Conservation (phyloP, 2,329 filamentous ascomycete species). For the Aspergillus ruber region DNA sequence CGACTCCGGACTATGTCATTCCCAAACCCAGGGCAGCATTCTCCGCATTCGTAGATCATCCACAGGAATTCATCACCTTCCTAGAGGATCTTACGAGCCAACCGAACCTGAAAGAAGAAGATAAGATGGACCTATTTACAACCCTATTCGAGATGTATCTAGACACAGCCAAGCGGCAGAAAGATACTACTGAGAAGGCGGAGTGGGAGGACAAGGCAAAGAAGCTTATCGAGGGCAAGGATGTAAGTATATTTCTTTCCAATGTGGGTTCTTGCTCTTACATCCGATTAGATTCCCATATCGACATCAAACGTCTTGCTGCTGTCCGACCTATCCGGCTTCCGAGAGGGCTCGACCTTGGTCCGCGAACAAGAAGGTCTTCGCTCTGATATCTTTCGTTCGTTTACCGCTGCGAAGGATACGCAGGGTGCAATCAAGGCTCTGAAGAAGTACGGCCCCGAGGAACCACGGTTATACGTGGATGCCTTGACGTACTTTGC, state of each 20-base stretch:
- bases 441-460: conserved; percentile 80
- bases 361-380: conserved; percentile 92
- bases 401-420: conserved; percentile 87
- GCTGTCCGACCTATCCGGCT: conserved; percentile 84
- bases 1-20: conserved; percentile 60
- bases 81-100: conserved; percentile 80
- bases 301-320: conserved; percentile 92
- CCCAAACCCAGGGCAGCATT: conserved; percentile 86
- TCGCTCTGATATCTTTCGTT: conserved; percentile 91
- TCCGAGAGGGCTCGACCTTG: conserved; percentile 81
- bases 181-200: conserved; percentile 58
- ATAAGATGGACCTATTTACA: conserved; percentile 82
- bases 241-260: conserved; percentile 42
- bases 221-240: conserved; percentile 72
- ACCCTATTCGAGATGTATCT: conserved; percentile 98
- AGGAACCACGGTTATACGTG: conserved; percentile 86
- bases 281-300: conserved; percentile 54
- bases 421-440: conserved; percentile 86
- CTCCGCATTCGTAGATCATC: conserved; percentile 91
- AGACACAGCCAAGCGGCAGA: conserved; percentile 73
- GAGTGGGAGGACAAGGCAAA: conserved; percentile 90
- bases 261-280: conserved; percentile 6
- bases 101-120: conserved; percentile 61
- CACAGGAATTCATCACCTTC: conserved; percentile 85
- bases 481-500: conserved; percentile 91